Percentiles rank a stretch among this genome's conserved stretches.
These are phyloP conservation scores for Brassica balearica DNA, from an alignment of 441 rosid genomes.

Conservation along the genomic window DNA sequence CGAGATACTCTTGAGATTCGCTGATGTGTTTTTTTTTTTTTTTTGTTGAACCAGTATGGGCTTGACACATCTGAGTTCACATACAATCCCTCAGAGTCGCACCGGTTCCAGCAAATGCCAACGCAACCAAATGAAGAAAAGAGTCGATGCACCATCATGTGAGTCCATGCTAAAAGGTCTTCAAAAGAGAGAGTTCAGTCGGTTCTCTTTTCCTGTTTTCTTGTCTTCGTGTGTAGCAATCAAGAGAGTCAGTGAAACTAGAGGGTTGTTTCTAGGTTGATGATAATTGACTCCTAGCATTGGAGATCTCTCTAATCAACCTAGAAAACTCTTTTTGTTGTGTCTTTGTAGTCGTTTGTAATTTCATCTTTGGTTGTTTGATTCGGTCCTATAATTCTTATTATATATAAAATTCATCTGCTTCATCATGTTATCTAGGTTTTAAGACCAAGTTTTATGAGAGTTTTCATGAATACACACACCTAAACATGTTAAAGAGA, in stretches of 20 bases:
- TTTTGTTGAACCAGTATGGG: slow-evolving; percentile 71
- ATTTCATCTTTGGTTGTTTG: slow-evolving; percentile 27
- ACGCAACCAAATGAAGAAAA: slow-evolving; percentile 81
- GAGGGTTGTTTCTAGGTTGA: slow-evolving; percentile 34
- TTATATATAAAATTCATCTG: slow-evolving; percentile 18
- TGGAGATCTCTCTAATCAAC: slow-evolving; percentile 26
- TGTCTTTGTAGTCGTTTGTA: slow-evolving; percentile 33
- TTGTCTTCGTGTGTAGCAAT: slow-evolving; percentile 10
- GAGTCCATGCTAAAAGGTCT: slow-evolving; percentile 30
- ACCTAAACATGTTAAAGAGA: not conserved
- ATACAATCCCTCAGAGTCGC: slow-evolving; percentile 90
- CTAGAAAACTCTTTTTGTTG: slow-evolving; percentile 28
- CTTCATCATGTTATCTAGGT: not conserved
- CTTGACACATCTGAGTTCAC: slow-evolving; percentile 96
- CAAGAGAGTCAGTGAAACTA: slow-evolving; percentile 26
- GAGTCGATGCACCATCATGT: slow-evolving; percentile 92
- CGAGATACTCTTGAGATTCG: slow-evolving; percentile 1
- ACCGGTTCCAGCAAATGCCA: slow-evolving; percentile 74
- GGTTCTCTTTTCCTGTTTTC: slow-evolving; percentile 4
- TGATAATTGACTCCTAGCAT: slow-evolving; percentile 24
- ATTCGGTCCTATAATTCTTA: slow-evolving; percentile 23
- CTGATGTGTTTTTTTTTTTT: slow-evolving; percentile 6
- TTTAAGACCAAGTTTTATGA: not conserved
- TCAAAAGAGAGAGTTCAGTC: slow-evolving; percentile 4
- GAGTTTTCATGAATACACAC: not conserved